Percentiles rank a stretch among this genome's conserved stretches.
Evolutionary conservation across 169 alveolate species (phyloP).

Genomic region (Eimeria mitis): DNA sequence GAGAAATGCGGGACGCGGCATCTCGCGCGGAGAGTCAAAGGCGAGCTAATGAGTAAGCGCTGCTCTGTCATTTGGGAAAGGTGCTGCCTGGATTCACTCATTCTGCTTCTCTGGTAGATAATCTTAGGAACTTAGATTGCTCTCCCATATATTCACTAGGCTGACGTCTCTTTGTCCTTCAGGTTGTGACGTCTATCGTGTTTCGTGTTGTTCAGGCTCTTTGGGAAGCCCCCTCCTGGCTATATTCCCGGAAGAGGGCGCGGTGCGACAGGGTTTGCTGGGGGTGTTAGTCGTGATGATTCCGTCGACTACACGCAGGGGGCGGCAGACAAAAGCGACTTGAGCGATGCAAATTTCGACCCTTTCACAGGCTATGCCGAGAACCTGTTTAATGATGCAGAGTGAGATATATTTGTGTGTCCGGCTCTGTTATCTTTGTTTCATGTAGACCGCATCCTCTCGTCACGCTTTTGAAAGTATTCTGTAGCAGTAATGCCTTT

Average conservation of each 20-base stretch:
- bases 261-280: constrained; percentile 92
- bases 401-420: constrained; percentile 43
- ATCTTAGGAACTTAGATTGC: not conserved
- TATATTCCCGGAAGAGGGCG: constrained; percentile 91
- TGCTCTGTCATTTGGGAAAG: not conserved
- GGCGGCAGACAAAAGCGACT: constrained; percentile 89
- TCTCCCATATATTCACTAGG: not conserved
- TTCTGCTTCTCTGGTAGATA: not conserved
- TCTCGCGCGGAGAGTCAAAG: constrained; percentile 56
- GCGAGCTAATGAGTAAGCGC: constrained; percentile 38
- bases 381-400: constrained; percentile 82
- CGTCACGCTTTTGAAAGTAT: not conserved
- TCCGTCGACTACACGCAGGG: constrained; percentile 87
- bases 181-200: not conserved
- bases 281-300: constrained; percentile 99
- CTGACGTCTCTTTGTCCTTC: not conserved
- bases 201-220: constrained; percentile 68
- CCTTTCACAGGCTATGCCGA: constrained; percentile 95
- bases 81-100: not conserved
- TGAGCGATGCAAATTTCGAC: constrained; percentile 95
- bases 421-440: not conserved
- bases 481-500: not conserved
- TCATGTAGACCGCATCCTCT: not conserved
- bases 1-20: constrained; percentile 58
- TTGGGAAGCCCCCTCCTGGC: constrained; percentile 86